Evolutionary conservation across 345 rosid genomes (phyloP), one percentile per base, ranked within the genome.

Genomic region (Murraya paniculata): DNA sequence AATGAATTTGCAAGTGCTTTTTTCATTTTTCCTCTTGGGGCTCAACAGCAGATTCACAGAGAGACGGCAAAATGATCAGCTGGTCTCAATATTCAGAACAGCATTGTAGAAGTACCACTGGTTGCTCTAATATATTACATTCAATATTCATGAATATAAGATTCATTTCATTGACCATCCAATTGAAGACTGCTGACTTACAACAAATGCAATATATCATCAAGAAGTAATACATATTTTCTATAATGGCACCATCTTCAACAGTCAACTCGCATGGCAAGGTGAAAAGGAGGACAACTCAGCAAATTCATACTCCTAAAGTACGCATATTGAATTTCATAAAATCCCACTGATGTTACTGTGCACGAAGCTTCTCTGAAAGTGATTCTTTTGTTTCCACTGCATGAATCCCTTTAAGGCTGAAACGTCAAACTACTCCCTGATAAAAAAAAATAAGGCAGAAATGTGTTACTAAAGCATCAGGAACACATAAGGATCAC

Each of bases 341-440:
- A 50, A 64, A 27, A 4, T 55, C 45, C 81, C 56, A 36, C 50
- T 57, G 18, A 9, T 24, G 9, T 21, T 38, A 56, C 48, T n/a
- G 14, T 73, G 38, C 64, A 4, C 0, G 25, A 25, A 61, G 28
- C 28, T 21, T 60, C 53, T 24, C 33, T 5, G 64, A 56, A 50
- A 56, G 56, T 9, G 25, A 8, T 35, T 56, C 79, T 66, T 61
- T 55, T 9, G 73, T 6, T 36, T 72, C 19, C 64, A 50, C 64
- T 24, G 68, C 31, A 58, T 16, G 27, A 19, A 36, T 56, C 9
- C 59, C 59, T 53, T 16, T 21, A 59, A 22, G 36, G 64, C 16
- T 3, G 41, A 68, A 38, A 14, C n/a, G 39, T 35, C 66, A 31
- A 59, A 28, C 56, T 77, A 77, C 55, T 77, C 74, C 79, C 79